Conservation (phyloP, 257 asterid genomes). For the Lycium ferocissimum region DNA sequence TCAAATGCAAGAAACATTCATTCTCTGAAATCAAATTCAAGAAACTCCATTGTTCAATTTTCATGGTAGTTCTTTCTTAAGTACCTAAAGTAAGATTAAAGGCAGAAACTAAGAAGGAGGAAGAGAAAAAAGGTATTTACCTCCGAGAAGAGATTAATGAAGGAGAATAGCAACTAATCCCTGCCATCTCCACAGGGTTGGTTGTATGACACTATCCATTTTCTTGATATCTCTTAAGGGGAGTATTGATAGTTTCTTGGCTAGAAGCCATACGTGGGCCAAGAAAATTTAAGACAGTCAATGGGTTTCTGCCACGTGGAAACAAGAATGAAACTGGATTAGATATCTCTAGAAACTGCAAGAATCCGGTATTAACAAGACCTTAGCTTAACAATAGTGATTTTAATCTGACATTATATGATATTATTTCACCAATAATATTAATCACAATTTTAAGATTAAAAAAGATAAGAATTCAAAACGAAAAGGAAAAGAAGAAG, state of each 20-base stretch:
- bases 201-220: not conserved
- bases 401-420: not conserved
- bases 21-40: not conserved
- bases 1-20: no score
- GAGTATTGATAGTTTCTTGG: not conserved
- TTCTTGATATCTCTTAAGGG: no score
- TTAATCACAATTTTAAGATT: not conserved
- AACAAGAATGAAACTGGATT: not conserved
- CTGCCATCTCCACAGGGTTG: constrained; percentile 56
- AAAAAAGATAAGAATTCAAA: no score
- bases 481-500: no score
- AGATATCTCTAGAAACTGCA: not conserved
- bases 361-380: not conserved
- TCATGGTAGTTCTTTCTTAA: not conserved
- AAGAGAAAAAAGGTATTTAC: constrained; percentile 34
- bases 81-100: not conserved
- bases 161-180: constrained; percentile 59
- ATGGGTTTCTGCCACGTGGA: not conserved
- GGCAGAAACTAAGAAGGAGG: not conserved
- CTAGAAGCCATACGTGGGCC: not conserved
- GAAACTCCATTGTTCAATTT: not conserved
- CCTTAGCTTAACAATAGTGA: no score
- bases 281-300: not conserved
- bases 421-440: not conserved
- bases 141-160: constrained; percentile 65